Conservation (phyloP, 768 basidiomycete species). For the Hypholoma sublateritium region DNA sequence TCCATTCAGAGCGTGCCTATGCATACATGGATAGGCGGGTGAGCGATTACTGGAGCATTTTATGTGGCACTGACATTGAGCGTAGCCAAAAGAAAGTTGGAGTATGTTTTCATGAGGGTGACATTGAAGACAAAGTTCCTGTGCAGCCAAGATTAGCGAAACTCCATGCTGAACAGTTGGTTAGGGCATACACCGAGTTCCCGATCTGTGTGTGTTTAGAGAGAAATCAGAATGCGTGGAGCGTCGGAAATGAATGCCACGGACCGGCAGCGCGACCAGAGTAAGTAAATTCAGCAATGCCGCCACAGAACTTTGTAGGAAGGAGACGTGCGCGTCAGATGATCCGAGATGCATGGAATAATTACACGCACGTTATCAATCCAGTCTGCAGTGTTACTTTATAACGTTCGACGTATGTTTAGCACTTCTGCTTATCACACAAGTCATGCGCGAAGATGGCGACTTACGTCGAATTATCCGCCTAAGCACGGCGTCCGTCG, state of each 20-base stretch:
- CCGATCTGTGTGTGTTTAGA: slow-evolving; percentile 4
- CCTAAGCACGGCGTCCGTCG: slow-evolving; percentile 15
- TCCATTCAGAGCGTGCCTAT: slow-evolving; percentile 4
- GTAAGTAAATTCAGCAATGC: slow-evolving; percentile 16
- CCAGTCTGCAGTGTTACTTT: slow-evolving; percentile 21
- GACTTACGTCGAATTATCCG: slow-evolving; percentile 20
- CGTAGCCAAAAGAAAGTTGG: slow-evolving; percentile 17
- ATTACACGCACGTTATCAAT: slow-evolving; percentile 14
- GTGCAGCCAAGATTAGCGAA: not conserved
- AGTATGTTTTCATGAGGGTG: slow-evolving; percentile 18
- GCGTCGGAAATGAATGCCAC: not conserved
- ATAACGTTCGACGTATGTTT: not conserved
- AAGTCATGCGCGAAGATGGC: not conserved
- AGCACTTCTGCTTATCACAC: not conserved
- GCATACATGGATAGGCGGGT: no score
- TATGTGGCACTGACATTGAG: slow-evolving; percentile 12
- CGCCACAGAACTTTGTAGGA: slow-evolving; percentile 11
- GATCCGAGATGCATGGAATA: not conserved
- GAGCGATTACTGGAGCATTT: no score
- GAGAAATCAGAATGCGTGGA: not conserved
- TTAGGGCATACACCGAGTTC: slow-evolving; percentile 10
- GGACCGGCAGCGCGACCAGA: slow-evolving; percentile 14
- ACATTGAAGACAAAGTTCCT: slow-evolving; percentile 22
- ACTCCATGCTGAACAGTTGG: not conserved
- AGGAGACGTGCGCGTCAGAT: not conserved